These are phyloP conservation scores for Fusarium sulawesiense DNA, from an alignment of 2,329 filamentous ascomycete species.

Conservation along the genomic window DNA sequence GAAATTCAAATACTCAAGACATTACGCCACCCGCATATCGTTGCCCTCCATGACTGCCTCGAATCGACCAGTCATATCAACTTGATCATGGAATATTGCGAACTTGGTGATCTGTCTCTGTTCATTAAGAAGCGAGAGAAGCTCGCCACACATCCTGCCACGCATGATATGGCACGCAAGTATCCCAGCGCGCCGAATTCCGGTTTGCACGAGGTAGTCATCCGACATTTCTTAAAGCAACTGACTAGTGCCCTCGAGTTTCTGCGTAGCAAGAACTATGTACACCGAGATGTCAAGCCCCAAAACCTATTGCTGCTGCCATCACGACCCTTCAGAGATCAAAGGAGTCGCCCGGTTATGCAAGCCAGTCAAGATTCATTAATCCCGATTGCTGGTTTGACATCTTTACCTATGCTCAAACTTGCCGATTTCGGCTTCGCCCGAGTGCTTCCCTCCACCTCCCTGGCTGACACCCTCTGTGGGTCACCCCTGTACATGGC, in stretches of 20 bases:
- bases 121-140: slow-evolving; percentile 96
- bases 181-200: slow-evolving; percentile 87
- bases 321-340: slow-evolving; percentile 75
- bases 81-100: slow-evolving; percentile 98
- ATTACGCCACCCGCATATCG: slow-evolving; percentile 95
- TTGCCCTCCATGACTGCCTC: slow-evolving; percentile 93
- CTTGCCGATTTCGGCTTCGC: slow-evolving; percentile 99
- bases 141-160: slow-evolving; percentile 81
- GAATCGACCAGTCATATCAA: slow-evolving; percentile 91
- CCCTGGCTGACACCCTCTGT: slow-evolving; percentile 94
- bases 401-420: slow-evolving; percentile 93
- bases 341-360: slow-evolving; percentile 70
- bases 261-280: slow-evolving; percentile 83
- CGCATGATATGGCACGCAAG: slow-evolving; percentile 89
- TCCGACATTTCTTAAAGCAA: slow-evolving; percentile 95
- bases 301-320: slow-evolving; percentile 94
- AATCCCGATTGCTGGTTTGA: slow-evolving; percentile 82
- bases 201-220: slow-evolving; percentile 96
- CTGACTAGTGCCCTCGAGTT: slow-evolving; percentile 92
- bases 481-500: slow-evolving; percentile 99
- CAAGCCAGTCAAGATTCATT: slow-evolving; percentile 82
- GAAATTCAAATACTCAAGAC: slow-evolving; percentile 97
- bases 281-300: slow-evolving; percentile 97
- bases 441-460: slow-evolving; percentile 87
- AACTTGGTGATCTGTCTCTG: slow-evolving; percentile 90